Evolutionary conservation across 257 asterid genomes (phyloP), one percentile per base, ranked within the genome.

Genomic region (Datura wrightii): DNA sequence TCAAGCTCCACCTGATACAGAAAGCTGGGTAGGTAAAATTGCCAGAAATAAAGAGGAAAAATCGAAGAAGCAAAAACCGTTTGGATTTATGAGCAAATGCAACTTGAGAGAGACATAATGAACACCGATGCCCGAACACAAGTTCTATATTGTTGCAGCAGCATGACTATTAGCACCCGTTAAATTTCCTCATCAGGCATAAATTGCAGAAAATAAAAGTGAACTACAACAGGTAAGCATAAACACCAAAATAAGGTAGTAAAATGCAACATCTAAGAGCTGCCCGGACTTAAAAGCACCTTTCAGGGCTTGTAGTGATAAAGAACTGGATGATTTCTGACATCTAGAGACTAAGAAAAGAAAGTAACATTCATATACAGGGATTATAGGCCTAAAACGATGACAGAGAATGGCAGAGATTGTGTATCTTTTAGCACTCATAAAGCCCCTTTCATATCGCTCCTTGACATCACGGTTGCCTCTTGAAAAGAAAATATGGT

Each of bases 301-400:
- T 85, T 89, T 80, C 90, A 89, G 15, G 87, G 83, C 82, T 83
- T 84, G 52, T 10, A 87, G 31, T 89, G 91, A 63, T 85, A 87
- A 55, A 89, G 84, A 63, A 86, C 41, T 48, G 88, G 90, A 84
- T 89, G 92, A 44, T 87, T 89, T 74, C 92, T 79, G 79, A 87
- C 92, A 55, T 89, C 91, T 89, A 82, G 82, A 81, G 84, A 56
- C 41, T 58, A 59, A 58, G 74, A 39, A 39, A 39, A 39, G 42
- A 39, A 39, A 39, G 42, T 39, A 39, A 39, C 42, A 39, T 39
- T 39, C 42, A 39, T 4, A 39, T 39, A 39, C 42, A 39, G 42
- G 42, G 42, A 39, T 39, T 39, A 39, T 39, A 39, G 42, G 42
- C 42, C 42, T 39, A 39, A 39, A 39, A 39, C 42, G 4, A 4